Percentiles rank a stretch among this genome's conserved stretches.
Evolutionary conservation across 768 basidiomycete species (phyloP).

Genomic region (Leccinum ochraceum): DNA sequence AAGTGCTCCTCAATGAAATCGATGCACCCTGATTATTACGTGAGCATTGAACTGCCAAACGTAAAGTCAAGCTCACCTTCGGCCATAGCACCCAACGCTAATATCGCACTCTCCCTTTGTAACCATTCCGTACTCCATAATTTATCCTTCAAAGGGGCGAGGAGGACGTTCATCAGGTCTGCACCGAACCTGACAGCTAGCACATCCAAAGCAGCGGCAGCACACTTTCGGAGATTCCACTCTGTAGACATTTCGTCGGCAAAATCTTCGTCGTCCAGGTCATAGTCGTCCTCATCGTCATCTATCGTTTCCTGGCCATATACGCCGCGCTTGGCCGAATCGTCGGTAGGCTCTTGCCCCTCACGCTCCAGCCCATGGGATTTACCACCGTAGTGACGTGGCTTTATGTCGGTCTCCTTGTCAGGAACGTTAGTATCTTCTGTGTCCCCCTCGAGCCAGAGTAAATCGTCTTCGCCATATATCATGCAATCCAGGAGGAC

Average conservation of each 20-base stretch:
- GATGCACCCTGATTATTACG: conserved; percentile 73
- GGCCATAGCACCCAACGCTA: conserved; percentile 97
- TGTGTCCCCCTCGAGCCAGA: conserved; percentile 90
- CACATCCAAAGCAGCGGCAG: conserved; percentile 95
- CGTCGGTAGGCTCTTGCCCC: conserved; percentile 38
- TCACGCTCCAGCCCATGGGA: conserved; percentile 85
- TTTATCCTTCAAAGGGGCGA: conserved; percentile 89
- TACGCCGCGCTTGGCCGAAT: conserved; percentile 47
- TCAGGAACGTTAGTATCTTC: conserved; percentile 92
- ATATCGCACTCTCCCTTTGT: conserved; percentile 91
- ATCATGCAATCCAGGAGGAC: conserved; percentile 97
- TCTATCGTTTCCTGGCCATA: conserved; percentile 84
- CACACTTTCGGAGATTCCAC: conserved; percentile 98
- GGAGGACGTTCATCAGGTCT: conserved; percentile 86
- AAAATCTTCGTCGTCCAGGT: conserved; percentile 82
- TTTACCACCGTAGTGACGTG: conserved; percentile 86
- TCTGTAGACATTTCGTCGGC: conserved; percentile 97
- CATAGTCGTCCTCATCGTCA: conserved; percentile 85
- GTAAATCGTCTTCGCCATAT: conserved; percentile 93
- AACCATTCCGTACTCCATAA: conserved; percentile 93
- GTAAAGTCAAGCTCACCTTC: conserved; percentile 64
- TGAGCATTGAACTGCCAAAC: conserved; percentile 12
- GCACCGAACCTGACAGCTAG: conserved; percentile 89
- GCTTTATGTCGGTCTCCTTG: conserved; percentile 95
- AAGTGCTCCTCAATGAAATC: conserved; percentile 94